Evolutionary conservation across 768 basidiomycete genomes (phyloP).

Genomic region (Clitopilus hobsonii): DNA sequence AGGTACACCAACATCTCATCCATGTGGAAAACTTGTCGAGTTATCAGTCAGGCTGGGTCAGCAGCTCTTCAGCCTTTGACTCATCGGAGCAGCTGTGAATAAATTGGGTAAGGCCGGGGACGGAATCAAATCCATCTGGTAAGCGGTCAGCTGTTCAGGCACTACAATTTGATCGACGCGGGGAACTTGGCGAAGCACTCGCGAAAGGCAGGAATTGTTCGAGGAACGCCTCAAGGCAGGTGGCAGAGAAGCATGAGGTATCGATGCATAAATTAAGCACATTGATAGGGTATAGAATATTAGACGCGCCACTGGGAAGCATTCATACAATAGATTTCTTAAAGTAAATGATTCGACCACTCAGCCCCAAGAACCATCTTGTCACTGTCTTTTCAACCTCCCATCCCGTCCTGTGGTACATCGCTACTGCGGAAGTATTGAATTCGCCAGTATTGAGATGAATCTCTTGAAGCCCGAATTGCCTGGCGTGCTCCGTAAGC

Average conservation of each 20-base stretch:
- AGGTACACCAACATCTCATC: background rate
- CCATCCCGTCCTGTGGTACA: background rate
- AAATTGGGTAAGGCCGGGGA: background rate
- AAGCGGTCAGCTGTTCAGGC: background rate
- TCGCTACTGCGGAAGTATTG: background rate
- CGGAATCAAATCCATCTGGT: background rate
- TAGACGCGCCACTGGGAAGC: too few species aligned
- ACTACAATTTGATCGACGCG: background rate
- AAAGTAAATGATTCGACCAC: background rate
- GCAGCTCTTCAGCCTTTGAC: background rate
- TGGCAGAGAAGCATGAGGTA: too few species aligned
- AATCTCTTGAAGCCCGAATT: background rate
- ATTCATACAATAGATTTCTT: background rate
- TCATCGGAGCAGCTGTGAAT: background rate
- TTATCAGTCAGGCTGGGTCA: background rate
- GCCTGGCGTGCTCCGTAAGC: conserved; percentile 12
- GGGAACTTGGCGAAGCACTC: background rate
- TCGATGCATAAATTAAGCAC: too few species aligned
- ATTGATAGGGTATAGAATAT: too few species aligned
- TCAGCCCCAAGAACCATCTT: background rate
- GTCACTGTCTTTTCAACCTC: background rate
- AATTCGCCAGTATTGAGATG: background rate
- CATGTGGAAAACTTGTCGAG: background rate
- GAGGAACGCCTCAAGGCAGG: background rate
- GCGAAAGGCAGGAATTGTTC: background rate